These are phyloP conservation scores for Boletus huronensis DNA, from an alignment of 768 basidiomycete genomes.

Conservation along the genomic window DNA sequence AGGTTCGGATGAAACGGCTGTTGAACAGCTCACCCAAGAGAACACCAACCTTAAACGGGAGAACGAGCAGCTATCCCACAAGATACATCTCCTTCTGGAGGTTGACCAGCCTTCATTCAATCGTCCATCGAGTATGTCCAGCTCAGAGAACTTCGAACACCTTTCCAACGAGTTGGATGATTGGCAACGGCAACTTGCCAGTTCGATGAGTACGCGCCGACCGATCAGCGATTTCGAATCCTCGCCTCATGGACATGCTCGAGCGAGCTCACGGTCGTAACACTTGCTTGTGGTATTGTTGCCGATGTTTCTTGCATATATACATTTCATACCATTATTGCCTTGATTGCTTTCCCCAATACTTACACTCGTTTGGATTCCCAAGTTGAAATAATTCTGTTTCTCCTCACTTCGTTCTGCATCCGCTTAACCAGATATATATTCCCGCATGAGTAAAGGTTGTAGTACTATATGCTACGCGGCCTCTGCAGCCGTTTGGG, in stretches of 20 bases:
- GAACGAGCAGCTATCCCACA: slow-evolving; percentile 87
- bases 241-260: slow-evolving; percentile 49
- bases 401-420: slow-evolving; percentile 33
- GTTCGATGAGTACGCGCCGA: slow-evolving; percentile 70
- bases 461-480: slow-evolving; percentile 16
- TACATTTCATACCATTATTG: slow-evolving; percentile 36
- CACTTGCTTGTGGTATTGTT: slow-evolving; percentile 12
- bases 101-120: slow-evolving; percentile 78
- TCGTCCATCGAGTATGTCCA: slow-evolving; percentile 69
- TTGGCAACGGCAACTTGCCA: slow-evolving; percentile 83
- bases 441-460: slow-evolving; percentile 30
- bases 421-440: slow-evolving; percentile 36
- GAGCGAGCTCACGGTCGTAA: slow-evolving; percentile 57
- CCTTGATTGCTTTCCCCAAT: slow-evolving; percentile 33
- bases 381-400: slow-evolving; percentile 35
- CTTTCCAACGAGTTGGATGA: slow-evolving; percentile 80
- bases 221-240: slow-evolving; percentile 72
- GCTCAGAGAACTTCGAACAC: slow-evolving; percentile 81
- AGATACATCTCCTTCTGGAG: slow-evolving; percentile 84
- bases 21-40: slow-evolving; percentile 81
- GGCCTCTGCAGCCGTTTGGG: slow-evolving; percentile 48
- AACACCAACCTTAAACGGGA: slow-evolving; percentile 76
- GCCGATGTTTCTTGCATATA: slow-evolving; percentile 30
- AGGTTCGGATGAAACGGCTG: slow-evolving; percentile 69
- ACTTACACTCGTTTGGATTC: slow-evolving; percentile 59